Base-by-base conservation (phyloP, 805 yeast genomes). In the Yarrowia hollandica region DNA sequence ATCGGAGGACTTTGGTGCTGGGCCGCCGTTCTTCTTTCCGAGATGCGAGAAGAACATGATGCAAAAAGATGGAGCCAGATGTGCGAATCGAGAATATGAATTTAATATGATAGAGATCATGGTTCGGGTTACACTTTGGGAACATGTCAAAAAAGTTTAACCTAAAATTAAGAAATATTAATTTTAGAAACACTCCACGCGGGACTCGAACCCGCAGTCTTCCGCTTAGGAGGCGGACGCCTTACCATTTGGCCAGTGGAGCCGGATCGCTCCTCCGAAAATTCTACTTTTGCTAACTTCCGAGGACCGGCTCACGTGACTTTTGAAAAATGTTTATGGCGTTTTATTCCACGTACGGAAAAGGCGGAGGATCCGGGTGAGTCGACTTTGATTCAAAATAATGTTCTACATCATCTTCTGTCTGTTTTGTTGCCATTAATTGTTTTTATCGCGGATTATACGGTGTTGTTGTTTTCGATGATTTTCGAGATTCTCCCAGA, bases 181-280 rank as follows among this genome's bases (percentile, higher is more conserved):
- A 30, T 16, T 34, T 46, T 28, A 61, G 61, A 33, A 55, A 25
- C 80, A 76, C 77, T 75, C 80, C 79, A 77, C 79, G 76, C 82
- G 82, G 82, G 83, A 79, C 82, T 79, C 82, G 83, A 79, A 79
- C 83, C 82, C 82, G 81, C 81, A 79, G 77, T 79, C 83, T 79
- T 77, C 82, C 80, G 82, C 82, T 79, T 79, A 79, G 83, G 83
- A 79, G 83, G 82, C 82, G 80, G 82, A 79, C 78, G 83, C 83
- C 81, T 79, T 79, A 78, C 83, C 83, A 79, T 79, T 79, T 76
- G 81, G 83, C 83, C 82, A 79, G 76, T 74, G 78, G 78, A 71
- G 75, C 75, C 58, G 22, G 28, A 9, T 16, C 22, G 39, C 21
- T 44, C 18, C 39, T 21, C 39, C n/a, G 8, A 48, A 33, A 33